phyloP scores from a whole-genome alignment of 164 flowering plant genomes.

The Tetracentron sinense region DNA sequence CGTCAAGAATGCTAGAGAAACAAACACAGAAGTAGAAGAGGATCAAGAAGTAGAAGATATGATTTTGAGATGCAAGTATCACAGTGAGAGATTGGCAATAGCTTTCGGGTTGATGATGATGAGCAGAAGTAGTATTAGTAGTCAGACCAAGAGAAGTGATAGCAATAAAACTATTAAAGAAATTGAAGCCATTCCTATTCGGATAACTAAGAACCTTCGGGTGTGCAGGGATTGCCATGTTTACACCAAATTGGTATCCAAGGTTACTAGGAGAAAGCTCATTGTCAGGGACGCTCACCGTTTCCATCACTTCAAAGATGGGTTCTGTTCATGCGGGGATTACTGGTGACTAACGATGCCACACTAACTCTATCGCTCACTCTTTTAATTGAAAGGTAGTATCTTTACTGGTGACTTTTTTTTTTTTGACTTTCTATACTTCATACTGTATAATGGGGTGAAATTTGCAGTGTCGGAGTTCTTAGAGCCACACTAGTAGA shows the following conservation, averaged over 20 bases:
- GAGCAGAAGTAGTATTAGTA: background rate
- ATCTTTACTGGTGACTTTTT: background rate
- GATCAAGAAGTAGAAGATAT: slow-evolving; percentile 8
- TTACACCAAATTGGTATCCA: slow-evolving; percentile 27
- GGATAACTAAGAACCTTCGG: slow-evolving; percentile 27
- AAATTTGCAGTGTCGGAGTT: too few relatives aligned
- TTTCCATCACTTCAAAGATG: slow-evolving; percentile 31
- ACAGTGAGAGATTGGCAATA: slow-evolving; percentile 34
- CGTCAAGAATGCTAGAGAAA: slow-evolving; percentile 6
- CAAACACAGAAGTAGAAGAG: slow-evolving; percentile 7
- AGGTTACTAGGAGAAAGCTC: slow-evolving; percentile 21
- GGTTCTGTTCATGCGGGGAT: slow-evolving; percentile 28
- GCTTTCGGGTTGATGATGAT: slow-evolving; percentile 22
- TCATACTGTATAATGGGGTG: too few relatives aligned
- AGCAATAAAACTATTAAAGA: background rate
- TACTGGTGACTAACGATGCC: slow-evolving; percentile 20
- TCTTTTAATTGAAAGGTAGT: background rate
- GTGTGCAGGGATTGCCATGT: slow-evolving; percentile 28
- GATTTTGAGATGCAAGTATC: slow-evolving; percentile 20
- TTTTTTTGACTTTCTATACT: too few relatives aligned
- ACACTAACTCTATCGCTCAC: background rate
- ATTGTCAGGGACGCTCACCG: slow-evolving; percentile 28
- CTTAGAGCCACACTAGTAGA: too few relatives aligned
- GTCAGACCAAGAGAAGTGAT: background rate
- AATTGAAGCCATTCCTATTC: slow-evolving; percentile 11